Conservation (phyloP, 2,329 filamentous ascomycete species). For the Sarocladiaceae sp. region DNA sequence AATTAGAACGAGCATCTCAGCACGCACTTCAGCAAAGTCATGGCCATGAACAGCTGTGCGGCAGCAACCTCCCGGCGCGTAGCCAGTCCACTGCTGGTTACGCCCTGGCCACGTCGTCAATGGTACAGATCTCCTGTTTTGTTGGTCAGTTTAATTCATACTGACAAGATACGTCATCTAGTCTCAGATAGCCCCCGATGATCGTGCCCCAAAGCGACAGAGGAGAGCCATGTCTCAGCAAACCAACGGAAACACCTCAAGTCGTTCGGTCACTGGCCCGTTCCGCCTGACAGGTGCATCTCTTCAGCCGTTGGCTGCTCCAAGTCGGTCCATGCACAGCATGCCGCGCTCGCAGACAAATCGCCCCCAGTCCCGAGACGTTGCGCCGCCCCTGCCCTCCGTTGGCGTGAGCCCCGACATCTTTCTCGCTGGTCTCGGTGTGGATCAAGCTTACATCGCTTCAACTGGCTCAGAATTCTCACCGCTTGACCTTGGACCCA, state of each 20-base stretch:
- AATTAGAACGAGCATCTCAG: not conserved
- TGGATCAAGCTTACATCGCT: conserved; percentile 18
- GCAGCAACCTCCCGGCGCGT: not conserved
- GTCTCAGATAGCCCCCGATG: conserved; percentile 10
- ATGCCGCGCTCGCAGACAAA: not conserved
- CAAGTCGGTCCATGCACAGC: not conserved
- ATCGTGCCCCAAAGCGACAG: conserved; percentile 1
- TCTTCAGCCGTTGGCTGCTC: not conserved
- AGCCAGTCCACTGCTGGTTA: conserved; percentile 9
- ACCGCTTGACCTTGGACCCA: conserved; percentile 19
- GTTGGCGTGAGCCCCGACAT: conserved; percentile 32
- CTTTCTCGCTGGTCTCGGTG: conserved; percentile 25
- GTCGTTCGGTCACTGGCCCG: not conserved
- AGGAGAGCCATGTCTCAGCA: conserved; percentile 9
- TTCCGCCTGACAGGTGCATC: not conserved
- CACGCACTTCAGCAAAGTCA: not conserved
- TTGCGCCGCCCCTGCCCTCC: conserved; percentile 16
- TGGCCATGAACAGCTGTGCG: not conserved
- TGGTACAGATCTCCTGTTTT: not conserved
- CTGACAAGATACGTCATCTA: conserved; percentile 24
- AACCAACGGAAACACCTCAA: not conserved
- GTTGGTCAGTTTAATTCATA: conserved; percentile 24
- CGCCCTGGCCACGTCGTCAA: not conserved
- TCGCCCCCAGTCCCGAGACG: not conserved
- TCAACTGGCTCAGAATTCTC: conserved; percentile 18